Evolutionary conservation across 108 stramenopile genomes (phyloP), one percentile per base, ranked within the genome.

Genomic region (Schizochytrium sp.): DNA sequence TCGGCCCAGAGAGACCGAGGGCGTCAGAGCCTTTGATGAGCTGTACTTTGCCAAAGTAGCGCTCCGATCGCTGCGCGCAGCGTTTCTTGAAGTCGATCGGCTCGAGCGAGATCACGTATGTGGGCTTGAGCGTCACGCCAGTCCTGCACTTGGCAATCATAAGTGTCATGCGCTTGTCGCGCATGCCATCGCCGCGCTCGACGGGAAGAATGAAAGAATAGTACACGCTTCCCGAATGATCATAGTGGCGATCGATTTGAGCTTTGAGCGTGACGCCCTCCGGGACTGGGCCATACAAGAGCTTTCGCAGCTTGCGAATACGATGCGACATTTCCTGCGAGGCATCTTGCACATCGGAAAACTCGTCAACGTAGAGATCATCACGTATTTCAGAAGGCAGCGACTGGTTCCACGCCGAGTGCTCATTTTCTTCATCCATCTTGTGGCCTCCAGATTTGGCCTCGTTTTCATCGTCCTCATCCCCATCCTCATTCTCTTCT

Each of bases 141-240:
- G 76, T 25, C 12, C 76, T 43, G 51, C 76, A 83, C 28, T 83
- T 83, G 45, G 76, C 76, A 83, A 83, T 83, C 76, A 83, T 83
- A 1, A 83, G 51, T 23, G 76, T 83, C 76, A 83, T 83, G 4
- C 76, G 76, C 76, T 83, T 83, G 28, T 83, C 76, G 48, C 76
- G 76, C 19, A 83, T 21, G 16, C 76, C 76, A 83, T 83, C 76
- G 19, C 5, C 48, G 19, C 76, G 19, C 28, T 83, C 76, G 6
- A 83, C 76, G n/a, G 76, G 76, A 53, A 83, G 51, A 12, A 83
- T 83, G 51, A 83, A 83, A 19, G 76, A 83, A 4, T 83, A 83
- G 23, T 83, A 83, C n/a, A 83, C 76, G 51, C 25, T 53, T 55
- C 76, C 76, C 12, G 76, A 53, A 28, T 83, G 19, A 23, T 83